Evolutionary conservation across 73 alveolate genomes (phyloP), one percentile per base, ranked within the genome.

Genomic region (Effrenium voratum): DNA sequence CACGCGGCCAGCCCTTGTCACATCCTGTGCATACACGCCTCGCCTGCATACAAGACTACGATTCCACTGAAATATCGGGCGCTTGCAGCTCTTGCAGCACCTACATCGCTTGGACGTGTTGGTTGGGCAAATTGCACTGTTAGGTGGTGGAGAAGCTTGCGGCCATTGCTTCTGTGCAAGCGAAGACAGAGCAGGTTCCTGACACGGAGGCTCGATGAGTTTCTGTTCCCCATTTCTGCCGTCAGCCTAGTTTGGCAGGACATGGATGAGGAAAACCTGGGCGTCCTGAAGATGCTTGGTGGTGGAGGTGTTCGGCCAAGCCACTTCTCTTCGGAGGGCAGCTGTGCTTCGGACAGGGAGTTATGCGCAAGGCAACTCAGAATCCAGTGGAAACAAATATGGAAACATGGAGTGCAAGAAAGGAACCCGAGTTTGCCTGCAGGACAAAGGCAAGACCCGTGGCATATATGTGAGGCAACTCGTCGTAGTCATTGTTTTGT

Each of bases 131-230:
- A n/a, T n/a, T n/a, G n/a, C n/a, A n/a, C 77, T 22, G 40, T 22
- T 68, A 88, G 95, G 95, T 91, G 55, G 98, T 91, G 44, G 90
- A 91, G 79, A 91, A 73, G 79, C 79, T 91, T 28, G 85, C 98
- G 52, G 95, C 95, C 4, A 88, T 88, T 26, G 95, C 95, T 3
- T 72, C 95, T 15, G 95, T 88, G 34, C 95, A 88, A 49, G 57
- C 95, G 32, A 60, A 73, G 49, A 24, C 68, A 8, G 95, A 88
- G 84, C 95, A 52, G 16, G 85, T 88, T 12, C 90, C 32, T 5
- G 90, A 80, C 55, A 90, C 75, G 6, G 77, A 90, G 87, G 97
- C 60, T 8, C 43, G 41, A 57, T 30, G 40, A 15, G 5, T 26
- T 72, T 10, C 28, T 34, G 6, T n/a, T n/a, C n/a, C n/a, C n/a